phyloP scores from a whole-genome alignment of 140 eudicot species.

The Anethum foeniculum region DNA sequence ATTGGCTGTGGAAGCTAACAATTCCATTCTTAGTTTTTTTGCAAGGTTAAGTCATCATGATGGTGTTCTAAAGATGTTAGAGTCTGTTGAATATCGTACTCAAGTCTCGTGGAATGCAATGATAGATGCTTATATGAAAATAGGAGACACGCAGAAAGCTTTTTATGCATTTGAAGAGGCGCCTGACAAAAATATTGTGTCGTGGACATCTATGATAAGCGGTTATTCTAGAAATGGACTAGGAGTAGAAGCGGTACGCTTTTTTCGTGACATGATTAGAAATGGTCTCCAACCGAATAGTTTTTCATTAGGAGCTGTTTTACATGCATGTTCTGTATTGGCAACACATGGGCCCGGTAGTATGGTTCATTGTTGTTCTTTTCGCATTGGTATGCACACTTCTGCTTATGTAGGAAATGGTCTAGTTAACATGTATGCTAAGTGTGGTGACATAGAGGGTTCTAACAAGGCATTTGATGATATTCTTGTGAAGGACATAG shows the following conservation, averaged over 20 bases:
- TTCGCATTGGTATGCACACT: constrained; percentile 39
- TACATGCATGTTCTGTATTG: constrained; percentile 63
- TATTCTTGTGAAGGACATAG: constrained; percentile 41
- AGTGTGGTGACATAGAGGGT: constrained; percentile 56
- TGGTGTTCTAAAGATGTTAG: constrained; percentile 44
- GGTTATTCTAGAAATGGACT: constrained; percentile 57
- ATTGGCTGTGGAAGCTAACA: constrained; percentile 55
- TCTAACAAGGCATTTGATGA: constrained; percentile 45
- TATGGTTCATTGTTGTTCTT: constrained; percentile 48
- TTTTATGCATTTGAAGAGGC: constrained; percentile 32
- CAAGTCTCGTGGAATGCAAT: constrained; percentile 67
- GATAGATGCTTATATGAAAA: constrained; percentile 75
- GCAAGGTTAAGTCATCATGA: constrained; percentile 31
- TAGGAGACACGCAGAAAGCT: constrained; percentile 51
- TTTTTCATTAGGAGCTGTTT: constrained; percentile 60
- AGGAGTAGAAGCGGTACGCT: constrained; percentile 39
- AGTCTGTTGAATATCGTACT: constrained; percentile 24
- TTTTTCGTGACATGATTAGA: constrained; percentile 37
- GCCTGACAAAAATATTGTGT: constrained; percentile 54
- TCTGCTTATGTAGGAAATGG: constrained; percentile 64
- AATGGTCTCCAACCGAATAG: constrained; percentile 38
- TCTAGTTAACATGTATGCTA: constrained; percentile 78
- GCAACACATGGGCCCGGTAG: constrained; percentile 53
- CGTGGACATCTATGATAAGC: constrained; percentile 74
- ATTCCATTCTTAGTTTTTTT: constrained; percentile 63